phyloP scores from a whole-genome alignment of 306 rosid genomes.

The Quercus mongolica region DNA sequence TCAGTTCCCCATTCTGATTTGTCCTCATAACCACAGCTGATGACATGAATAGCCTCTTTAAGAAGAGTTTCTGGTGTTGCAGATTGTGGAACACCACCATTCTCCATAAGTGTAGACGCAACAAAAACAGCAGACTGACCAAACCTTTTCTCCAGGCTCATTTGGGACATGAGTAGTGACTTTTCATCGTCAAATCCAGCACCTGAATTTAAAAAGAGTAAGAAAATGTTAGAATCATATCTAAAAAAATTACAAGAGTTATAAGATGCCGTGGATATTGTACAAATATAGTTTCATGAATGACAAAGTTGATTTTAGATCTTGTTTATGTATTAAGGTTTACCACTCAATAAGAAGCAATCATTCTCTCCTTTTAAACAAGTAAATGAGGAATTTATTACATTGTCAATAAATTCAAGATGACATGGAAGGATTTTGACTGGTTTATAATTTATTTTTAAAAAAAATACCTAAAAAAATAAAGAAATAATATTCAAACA shows the following conservation, averaged over 20 bases:
- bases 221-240: neutral
- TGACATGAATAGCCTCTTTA: slow-evolving; percentile 97
- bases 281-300: slow-evolving; percentile 3
- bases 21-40: slow-evolving; percentile 98
- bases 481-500: neutral
- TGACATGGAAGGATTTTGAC: neutral
- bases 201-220: slow-evolving; percentile 38
- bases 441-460: neutral
- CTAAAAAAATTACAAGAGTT: neutral
- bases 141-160: slow-evolving; percentile 93
- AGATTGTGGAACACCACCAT: slow-evolving; percentile 97
- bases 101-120: slow-evolving; percentile 96
- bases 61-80: slow-evolving; percentile 95
- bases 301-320: neutral
- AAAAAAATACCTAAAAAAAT: neutral
- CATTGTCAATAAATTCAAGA: neutral
- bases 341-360: slow-evolving; percentile 1
- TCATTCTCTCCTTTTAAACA: neutral
- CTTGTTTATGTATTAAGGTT: neutral
- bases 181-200: slow-evolving; percentile 95
- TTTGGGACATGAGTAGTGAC: slow-evolving; percentile 77
- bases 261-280: neutral
- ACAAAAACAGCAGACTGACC: slow-evolving; percentile 94
- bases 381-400: neutral
- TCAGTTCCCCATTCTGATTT: slow-evolving; percentile 92